These are phyloP conservation scores for Beta lomatogona DNA, from an alignment of 179 eudicot species.

Conservation along the genomic window DNA sequence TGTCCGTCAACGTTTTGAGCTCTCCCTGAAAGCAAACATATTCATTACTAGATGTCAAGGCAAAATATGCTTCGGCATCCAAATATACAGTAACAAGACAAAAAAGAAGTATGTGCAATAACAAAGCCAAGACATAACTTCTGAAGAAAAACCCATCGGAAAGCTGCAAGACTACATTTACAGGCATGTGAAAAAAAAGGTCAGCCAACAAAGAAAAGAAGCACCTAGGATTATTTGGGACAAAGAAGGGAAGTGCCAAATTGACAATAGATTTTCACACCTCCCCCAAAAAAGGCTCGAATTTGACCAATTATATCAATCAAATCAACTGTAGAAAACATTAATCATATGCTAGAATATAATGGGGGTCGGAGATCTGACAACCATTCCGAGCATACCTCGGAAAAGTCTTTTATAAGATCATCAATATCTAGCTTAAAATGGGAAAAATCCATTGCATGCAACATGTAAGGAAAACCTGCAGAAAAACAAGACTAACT, in stretches of 20 bases:
- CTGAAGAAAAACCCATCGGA: not conserved
- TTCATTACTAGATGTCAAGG: not conserved
- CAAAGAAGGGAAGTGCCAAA: not conserved
- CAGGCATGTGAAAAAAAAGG: not conserved
- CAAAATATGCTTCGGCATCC: not conserved
- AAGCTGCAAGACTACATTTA: not conserved
- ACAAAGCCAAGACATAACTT: not conserved
- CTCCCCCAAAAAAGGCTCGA: not conserved
- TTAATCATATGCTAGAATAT: not conserved
- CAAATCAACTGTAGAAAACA: not conserved
- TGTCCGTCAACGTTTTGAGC: conserved; percentile 50
- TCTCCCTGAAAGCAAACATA: conserved; percentile 41
- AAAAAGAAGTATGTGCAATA: not conserved
- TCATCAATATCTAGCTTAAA: conserved; percentile 82
- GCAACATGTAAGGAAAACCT: not conserved
- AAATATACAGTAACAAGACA: not conserved
- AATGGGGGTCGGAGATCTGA: not conserved
- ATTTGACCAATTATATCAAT: conserved; percentile 8
- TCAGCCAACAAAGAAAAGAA: not conserved
- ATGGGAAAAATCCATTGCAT: conserved; percentile 60
- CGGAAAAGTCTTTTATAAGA: conserved; percentile 62
- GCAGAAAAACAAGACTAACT: too few relatives aligned
- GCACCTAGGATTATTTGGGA: not conserved
- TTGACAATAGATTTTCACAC: not conserved
- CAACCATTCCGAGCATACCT: conserved; percentile 41